Evolutionary conservation across 495 filamentous ascomycete genomes (phyloP).

Genomic region (Polyplosphaeria fusca): DNA sequence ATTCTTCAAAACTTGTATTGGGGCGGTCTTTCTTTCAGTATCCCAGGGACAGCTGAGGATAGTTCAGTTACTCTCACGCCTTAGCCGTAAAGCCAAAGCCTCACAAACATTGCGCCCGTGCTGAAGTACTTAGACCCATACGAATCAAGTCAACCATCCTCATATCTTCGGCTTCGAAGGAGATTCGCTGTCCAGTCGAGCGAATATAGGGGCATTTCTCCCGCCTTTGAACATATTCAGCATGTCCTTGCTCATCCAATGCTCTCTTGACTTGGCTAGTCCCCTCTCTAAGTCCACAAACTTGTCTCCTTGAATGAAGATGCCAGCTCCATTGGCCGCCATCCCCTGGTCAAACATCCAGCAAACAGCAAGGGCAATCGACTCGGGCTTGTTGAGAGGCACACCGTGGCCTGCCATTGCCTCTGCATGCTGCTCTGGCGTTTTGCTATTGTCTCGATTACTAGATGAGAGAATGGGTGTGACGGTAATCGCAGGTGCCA

Average conservation of each 20-base stretch:
- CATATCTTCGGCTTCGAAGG: conserved; percentile 6
- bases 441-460: conserved; percentile 19
- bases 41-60: conserved; percentile 32
- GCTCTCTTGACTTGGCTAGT: conserved; percentile 36
- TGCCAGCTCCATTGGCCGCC: conserved; percentile 36
- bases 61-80: conserved; percentile 29
- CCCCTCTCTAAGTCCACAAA: conserved; percentile 38
- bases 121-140: not conserved
- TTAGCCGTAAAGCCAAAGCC: conserved; percentile 22
- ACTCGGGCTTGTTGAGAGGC: conserved; percentile 38
- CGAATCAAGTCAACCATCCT: not conserved
- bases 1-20: conserved; percentile 36
- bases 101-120: not conserved
- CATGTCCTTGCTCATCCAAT: conserved; percentile 43
- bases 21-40: conserved; percentile 30
- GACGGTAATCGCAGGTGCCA: conserved; percentile 40
- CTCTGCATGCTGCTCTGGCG: conserved; percentile 26
- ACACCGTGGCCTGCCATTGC: conserved; percentile 36
- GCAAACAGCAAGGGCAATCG: conserved; percentile 37
- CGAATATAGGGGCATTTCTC: conserved; percentile 35
- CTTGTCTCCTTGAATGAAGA: conserved; percentile 37
- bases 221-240: conserved; percentile 39
- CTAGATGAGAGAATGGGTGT: conserved; percentile 32
- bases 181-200: conserved; percentile 11
- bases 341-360: conserved; percentile 36